These are phyloP conservation scores for Coprinopsis cinerea DNA, from an alignment of 768 basidiomycete species.

Conservation along the genomic window DNA sequence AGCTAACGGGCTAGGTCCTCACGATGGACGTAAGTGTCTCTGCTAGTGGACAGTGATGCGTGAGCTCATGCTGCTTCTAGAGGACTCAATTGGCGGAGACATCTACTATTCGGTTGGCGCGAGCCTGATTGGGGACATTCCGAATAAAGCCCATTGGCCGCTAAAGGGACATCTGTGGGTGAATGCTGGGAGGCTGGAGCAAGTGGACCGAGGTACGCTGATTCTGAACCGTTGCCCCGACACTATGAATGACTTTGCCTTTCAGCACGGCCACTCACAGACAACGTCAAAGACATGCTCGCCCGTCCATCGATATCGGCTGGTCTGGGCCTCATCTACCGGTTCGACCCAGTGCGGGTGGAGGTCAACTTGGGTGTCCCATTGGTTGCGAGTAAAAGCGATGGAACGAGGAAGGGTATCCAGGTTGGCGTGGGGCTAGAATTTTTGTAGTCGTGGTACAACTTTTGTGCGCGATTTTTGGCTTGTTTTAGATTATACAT, in stretches of 20 bases:
- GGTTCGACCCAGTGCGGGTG: constrained; percentile 76
- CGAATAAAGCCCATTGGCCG: constrained; percentile 75
- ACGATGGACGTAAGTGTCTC: constrained; percentile 54
- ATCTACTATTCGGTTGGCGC: constrained; percentile 73
- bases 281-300: constrained; percentile 36
- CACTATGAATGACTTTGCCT: constrained; percentile 2
- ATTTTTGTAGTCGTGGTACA: constrained; percentile 45
- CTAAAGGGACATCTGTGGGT: constrained; percentile 75
- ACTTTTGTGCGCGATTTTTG: too few species aligned
- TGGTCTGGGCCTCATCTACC: constrained; percentile 79
- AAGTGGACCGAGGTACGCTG: constrained; percentile 48
- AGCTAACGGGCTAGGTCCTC: constrained; percentile 70
- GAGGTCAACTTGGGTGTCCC: constrained; percentile 89
- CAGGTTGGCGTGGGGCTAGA: constrained; percentile 81
- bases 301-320: constrained; percentile 66
- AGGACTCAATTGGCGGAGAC: constrained; percentile 83
- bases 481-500: too few species aligned
- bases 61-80: constrained; percentile 29
- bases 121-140: constrained; percentile 71
- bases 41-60: neutral
- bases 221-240: neutral
- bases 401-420: constrained; percentile 62
- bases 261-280: constrained; percentile 17
- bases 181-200: constrained; percentile 74
- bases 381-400: constrained; percentile 60